A percentile compares a stretch with the other conserved stretches of the same genome.
These are phyloP conservation scores for Pseudoscleropodium purum DNA, from an alignment of 225 moss, liverwort and hornwort species.

Conservation along the genomic window DNA sequence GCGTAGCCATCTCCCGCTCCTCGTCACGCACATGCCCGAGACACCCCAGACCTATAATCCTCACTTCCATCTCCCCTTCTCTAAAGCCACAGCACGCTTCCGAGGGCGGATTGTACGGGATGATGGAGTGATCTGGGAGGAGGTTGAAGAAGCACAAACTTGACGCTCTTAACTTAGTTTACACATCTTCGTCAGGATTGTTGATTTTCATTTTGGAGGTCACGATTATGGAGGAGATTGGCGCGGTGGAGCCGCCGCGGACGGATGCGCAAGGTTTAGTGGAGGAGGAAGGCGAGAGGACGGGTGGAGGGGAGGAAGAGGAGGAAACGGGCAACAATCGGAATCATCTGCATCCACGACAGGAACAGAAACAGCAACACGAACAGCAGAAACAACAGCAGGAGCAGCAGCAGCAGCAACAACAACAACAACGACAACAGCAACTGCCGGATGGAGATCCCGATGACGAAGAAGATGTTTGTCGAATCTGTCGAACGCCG, in stretches of 20 bases:
- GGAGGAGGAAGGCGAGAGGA: conserved; percentile 9
- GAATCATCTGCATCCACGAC: background rate
- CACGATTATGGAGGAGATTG: conserved; percentile 43
- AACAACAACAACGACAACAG: background rate
- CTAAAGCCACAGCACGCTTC: background rate
- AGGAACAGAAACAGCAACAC: background rate
- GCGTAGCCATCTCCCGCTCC: background rate
- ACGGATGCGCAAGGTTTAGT: conserved; percentile 39
- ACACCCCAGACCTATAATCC: background rate
- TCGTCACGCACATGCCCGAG: background rate
- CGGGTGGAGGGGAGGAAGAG: background rate
- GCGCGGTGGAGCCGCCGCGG: conserved; percentile 38
- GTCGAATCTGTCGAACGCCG: conserved; percentile 64
- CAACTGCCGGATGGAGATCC: conserved; percentile 28
- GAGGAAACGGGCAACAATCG: background rate
- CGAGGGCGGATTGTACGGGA: background rate
- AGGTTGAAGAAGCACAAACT: background rate
- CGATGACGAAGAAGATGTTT: conserved; percentile 56
- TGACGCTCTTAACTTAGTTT: background rate
- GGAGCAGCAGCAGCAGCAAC: background rate
- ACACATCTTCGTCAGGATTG: background rate
- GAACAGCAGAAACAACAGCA: background rate
- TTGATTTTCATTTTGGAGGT: background rate
- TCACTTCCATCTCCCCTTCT: background rate
- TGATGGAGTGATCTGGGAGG: background rate